Conservation (phyloP, 805 yeast species). For the Candida caryicola region DNA sequence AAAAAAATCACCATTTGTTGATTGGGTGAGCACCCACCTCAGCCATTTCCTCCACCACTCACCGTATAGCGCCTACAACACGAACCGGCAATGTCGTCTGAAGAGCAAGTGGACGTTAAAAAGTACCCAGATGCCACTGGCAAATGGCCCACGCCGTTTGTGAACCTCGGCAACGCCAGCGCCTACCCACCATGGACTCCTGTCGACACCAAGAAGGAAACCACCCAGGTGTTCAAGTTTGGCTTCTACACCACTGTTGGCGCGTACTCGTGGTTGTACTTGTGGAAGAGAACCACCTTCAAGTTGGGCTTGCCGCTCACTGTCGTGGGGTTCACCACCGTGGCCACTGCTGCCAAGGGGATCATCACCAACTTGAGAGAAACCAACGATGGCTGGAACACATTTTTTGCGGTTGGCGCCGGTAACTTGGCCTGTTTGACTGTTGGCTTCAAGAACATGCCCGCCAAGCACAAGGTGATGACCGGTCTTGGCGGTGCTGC, state of each 20-base stretch:
- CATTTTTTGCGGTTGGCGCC: slow-evolving; percentile 60
- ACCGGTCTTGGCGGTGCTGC: slow-evolving; percentile 41
- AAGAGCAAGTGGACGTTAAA: slow-evolving; percentile 6
- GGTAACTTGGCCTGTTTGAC: slow-evolving; percentile 47
- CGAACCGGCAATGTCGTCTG: slow-evolving; percentile 12
- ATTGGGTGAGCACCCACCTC: slow-evolving; percentile 1
- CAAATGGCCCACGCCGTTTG: slow-evolving; percentile 43
- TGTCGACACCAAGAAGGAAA: slow-evolving; percentile 51
- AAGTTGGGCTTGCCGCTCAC: slow-evolving; percentile 40
- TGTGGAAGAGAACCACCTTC: slow-evolving; percentile 43
- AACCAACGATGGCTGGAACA: slow-evolving; percentile 60
- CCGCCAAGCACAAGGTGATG: slow-evolving; percentile 39
- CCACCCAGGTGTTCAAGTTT: slow-evolving; percentile 47
- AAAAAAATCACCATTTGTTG: not conserved
- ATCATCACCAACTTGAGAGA: slow-evolving; percentile 59
- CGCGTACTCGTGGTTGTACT: slow-evolving; percentile 47
- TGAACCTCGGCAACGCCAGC: slow-evolving; percentile 33
- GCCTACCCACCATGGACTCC: slow-evolving; percentile 52
- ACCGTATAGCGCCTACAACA: no score
- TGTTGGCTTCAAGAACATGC: slow-evolving; percentile 41
- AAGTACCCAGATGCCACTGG: slow-evolving; percentile 35
- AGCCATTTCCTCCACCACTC: no score
- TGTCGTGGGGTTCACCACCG: slow-evolving; percentile 45
- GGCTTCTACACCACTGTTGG: slow-evolving; percentile 47
- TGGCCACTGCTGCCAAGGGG: slow-evolving; percentile 48